Evolutionary conservation across 1,284 basidiomycete genomes (phyloP).

Genomic region (Malassezia sympodialis): DNA sequence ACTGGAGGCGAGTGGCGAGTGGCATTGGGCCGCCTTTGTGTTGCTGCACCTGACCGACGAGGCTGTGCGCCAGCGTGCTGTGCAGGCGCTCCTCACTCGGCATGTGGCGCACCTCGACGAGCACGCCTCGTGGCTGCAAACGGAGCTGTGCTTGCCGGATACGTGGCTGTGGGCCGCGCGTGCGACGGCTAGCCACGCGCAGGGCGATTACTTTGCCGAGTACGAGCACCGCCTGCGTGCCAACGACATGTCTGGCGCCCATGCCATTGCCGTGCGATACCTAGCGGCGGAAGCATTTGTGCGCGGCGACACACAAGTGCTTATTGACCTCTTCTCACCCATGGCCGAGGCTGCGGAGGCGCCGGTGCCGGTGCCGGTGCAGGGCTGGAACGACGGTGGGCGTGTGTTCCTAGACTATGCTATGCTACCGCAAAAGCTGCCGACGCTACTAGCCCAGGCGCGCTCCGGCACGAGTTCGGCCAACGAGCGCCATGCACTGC

Average conservation of each 20-base stretch:
- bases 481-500: conserved; percentile 55
- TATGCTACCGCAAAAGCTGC: conserved; percentile 55
- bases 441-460: conserved; percentile 52
- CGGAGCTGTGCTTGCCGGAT: conserved; percentile 67
- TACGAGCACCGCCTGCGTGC: conserved; percentile 69
- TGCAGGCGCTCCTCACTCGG: conserved; percentile 69
- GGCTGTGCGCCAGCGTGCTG: conserved; percentile 59
- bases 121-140: conserved; percentile 64
- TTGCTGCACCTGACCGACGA: conserved; percentile 75
- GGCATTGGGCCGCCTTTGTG: conserved; percentile 79
- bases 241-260: conserved; percentile 62
- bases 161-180: conserved; percentile 80
- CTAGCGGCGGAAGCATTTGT: conserved; percentile 85
- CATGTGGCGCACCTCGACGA: conserved; percentile 59
- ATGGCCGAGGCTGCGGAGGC: conserved; percentile 59
- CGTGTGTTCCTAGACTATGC: conserved; percentile 38
- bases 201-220: conserved; percentile 62
- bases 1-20: conserved; percentile 67
- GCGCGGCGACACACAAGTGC: conserved; percentile 63
- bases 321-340: conserved; percentile 63
- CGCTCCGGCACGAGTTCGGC: conserved; percentile 35
- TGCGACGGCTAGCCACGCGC: conserved; percentile 57
- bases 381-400: conserved; percentile 43
- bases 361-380: conserved; percentile 22
- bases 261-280: conserved; percentile 66